Base-by-base conservation (phyloP, 192 early-diverging fungal genomes). In the Podila horticola region DNA sequence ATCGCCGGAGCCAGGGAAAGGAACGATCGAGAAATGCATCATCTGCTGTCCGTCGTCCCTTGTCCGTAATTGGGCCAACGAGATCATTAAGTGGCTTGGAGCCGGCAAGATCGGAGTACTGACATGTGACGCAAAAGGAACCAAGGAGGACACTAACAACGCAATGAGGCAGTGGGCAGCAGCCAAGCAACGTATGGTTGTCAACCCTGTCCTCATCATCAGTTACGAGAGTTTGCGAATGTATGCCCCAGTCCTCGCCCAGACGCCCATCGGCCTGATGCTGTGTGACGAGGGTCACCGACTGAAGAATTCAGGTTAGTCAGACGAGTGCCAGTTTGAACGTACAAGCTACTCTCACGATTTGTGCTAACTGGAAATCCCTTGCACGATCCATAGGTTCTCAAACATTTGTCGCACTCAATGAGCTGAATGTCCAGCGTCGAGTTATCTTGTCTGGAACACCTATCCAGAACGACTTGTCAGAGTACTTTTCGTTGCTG, bases 21-120 rank as follows among this genome's bases (percentile, higher is more conserved):
- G 95, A 3, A 95, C 94, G 1, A 97, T 98, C 36, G 95, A 97
- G 58, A 99, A 99, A 83, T 94, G 90, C 45, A 97, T 99, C 68
- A 97, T 99, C 50, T 96, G 92, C 10, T 99, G 98, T 71, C 98
- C 98, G 0, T 96, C 94, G 36, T 93, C 91, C 74, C 87, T 99
- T 50, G 98, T 99, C 9, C 92, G 91, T 75, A 99, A 99, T 77
- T 99, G 98, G 98, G 96, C 93, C 19, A 99, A 99, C 75, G 98
- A 99, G 87, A 71, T 82, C 74, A 88, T 91, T 60, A 99, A 99
- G 75, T 99, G 97, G 97, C 88, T 99, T 0, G 97, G 97, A 7
- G 85, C 91, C 3, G 87, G 85, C 58, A 88, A 94, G 49, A 95
- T 99, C 24, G 88, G 90, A 57, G 94, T 96, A 7, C 85, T 95